Percentiles rank a stretch among this genome's conserved stretches.
Evolutionary conservation across 345 rosid species (phyloP).

Genomic region (Eucalyptus tenuipes): DNA sequence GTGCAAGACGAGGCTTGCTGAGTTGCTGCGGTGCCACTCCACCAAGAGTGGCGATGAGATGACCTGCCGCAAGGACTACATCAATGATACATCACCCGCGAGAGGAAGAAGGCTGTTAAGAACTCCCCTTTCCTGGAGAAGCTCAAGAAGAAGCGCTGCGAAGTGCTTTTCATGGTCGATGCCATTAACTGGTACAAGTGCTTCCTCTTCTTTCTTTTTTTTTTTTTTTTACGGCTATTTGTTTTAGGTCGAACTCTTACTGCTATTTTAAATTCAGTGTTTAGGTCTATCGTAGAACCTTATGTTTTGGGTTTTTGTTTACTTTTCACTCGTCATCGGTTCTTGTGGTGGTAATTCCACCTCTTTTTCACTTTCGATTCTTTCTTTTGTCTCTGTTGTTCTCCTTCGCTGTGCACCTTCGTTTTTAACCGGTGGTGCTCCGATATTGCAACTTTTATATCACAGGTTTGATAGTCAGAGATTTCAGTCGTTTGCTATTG

Average conservation of each 20-base stretch:
- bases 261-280: neutral
- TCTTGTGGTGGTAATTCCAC: too few species aligned
- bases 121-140: constrained; percentile 88
- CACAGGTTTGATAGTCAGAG: neutral
- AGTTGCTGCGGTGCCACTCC: constrained; percentile 67
- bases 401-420: too few species aligned
- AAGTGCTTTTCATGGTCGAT: constrained; percentile 42
- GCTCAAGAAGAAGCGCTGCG: constrained; percentile 74
- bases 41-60: constrained; percentile 84
- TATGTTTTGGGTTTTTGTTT: neutral
- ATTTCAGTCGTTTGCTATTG: neutral
- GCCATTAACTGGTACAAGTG: constrained; percentile 7
- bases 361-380: too few species aligned
- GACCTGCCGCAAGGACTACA: constrained; percentile 77
- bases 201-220: neutral
- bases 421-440: neutral
- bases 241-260: too few species aligned
- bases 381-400: too few species aligned
- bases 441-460: neutral
- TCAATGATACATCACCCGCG: constrained; percentile 86
- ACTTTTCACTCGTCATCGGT: too few species aligned
- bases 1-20: constrained; percentile 66
- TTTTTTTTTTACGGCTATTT: too few species aligned
- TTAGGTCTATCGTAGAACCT: neutral
- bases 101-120: constrained; percentile 79